Evolutionary conservation across 192 early-diverging fungal species (phyloP).

Genomic region (Allomyces arbusculus): DNA sequence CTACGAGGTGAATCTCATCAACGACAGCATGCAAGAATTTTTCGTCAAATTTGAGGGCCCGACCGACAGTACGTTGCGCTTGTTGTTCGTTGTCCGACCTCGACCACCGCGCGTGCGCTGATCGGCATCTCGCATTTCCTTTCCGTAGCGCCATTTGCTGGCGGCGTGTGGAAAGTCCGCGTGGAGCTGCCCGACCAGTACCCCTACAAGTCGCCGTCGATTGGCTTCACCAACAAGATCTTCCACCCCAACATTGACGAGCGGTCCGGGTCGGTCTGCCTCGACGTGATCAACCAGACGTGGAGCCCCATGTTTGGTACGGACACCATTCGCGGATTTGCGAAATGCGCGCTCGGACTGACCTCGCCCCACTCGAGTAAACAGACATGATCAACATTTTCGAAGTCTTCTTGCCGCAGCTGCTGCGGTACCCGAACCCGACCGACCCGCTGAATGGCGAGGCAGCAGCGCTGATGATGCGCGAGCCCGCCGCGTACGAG

Average conservation of each 20-base stretch:
- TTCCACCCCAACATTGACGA: conserved; percentile 99
- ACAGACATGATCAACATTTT: conserved; percentile 98
- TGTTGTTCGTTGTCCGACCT: too few relatives aligned
- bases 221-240: conserved; percentile 98
- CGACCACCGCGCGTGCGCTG: too few relatives aligned
- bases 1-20: conserved; percentile 94
- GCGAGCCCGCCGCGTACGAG: conserved; percentile 78
- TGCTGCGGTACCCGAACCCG: conserved; percentile 96
- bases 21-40: conserved; percentile 99
- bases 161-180: conserved; percentile 92
- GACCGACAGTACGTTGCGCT: conserved; percentile 55
- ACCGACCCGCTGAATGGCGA: conserved; percentile 98
- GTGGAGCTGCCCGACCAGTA: conserved; percentile 98
- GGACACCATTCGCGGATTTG: background rate
- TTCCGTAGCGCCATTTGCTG: conserved; percentile 66
- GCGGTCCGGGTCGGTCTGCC: conserved; percentile 88
- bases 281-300: conserved; percentile 99
- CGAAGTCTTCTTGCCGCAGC: conserved; percentile 92
- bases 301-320: conserved; percentile 99
- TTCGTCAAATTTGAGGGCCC: conserved; percentile 86
- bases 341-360: too few relatives aligned
- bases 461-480: conserved; percentile 91
- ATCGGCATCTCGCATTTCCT: too few relatives aligned
- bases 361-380: background rate
- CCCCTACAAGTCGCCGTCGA: conserved; percentile 96